Base-by-base conservation (phyloP, 805 yeast genomes). In the Starmerella stigmatis region DNA sequence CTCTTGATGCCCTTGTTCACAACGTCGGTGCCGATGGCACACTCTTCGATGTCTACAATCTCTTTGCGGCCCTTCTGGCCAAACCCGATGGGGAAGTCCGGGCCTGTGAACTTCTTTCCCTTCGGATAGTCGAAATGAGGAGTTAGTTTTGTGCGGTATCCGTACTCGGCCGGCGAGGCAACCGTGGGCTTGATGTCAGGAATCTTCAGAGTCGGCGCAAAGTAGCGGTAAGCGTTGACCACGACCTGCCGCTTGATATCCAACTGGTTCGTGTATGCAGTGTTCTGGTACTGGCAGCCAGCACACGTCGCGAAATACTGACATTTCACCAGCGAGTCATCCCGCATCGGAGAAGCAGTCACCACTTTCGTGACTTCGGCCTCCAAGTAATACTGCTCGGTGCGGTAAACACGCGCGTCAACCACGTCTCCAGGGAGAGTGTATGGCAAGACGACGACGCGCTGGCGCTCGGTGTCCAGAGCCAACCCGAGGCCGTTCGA, bases 401-500 rank as follows among this genome's bases (percentile, higher is more conserved):
- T 78, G 61, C 81, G 84, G 67, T 79, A 83, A 0, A 89, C 76
- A 53, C 75, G 76, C 45, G 85, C 71, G 17, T 68, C 67, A 9
- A 79, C 89, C 2, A 71, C 57, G 59, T 92, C 98, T 2, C 94
- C 96, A 1, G 94, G 94, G 27, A 84, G 66, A 4, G 86, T 81
- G 66, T 83, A 92, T 17, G 98, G 98, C 7, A 92, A 74, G 3
- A 85, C 66, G 1, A 78, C 86, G 8, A 88, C 73, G 1, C 92
- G 88, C 54, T 78, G 78, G 11, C 40, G 33, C 19, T 27, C 41
- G 4, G 71, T 65, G 39, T 82, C 70, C 4, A 86, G 48, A 0
- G 83, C 94, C 19, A 89, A 56, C 1, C 96, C 96, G 51, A 86
- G 94, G 44, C 97, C 97, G 50, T 78, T 83, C 2, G 95, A 80